Percentiles rank a stretch among this genome's conserved stretches.
These are phyloP conservation scores for Diaporthe sp. DNA, from an alignment of 2,329 filamentous ascomycete species.

Conservation along the genomic window DNA sequence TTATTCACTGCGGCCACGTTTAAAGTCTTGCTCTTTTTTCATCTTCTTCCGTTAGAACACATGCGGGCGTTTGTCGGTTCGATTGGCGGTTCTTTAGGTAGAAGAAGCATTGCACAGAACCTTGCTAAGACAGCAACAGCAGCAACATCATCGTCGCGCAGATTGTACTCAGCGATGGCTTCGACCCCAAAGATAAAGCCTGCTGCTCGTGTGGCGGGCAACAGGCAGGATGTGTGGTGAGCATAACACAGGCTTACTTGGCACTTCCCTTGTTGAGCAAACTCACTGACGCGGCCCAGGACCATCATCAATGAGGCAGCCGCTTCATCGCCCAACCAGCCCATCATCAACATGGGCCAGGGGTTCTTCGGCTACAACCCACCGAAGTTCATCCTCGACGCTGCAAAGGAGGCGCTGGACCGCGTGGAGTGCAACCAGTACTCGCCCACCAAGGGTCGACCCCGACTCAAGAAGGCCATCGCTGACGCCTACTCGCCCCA, in stretches of 20 bases:
- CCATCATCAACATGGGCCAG: constrained; percentile 65
- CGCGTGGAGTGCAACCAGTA: constrained; percentile 98
- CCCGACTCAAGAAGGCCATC: constrained; percentile 91
- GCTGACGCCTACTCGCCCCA: constrained; percentile 91
- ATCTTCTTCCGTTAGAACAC: neutral
- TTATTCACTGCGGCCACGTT: neutral
- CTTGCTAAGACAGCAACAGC: constrained; percentile 25
- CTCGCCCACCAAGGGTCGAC: constrained; percentile 92
- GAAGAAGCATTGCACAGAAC: constrained; percentile 18
- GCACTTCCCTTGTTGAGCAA: neutral
- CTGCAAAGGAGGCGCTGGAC: constrained; percentile 89
- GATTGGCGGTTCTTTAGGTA: constrained; percentile 19
- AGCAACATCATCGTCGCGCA: constrained; percentile 35
- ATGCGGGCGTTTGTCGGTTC: constrained; percentile 29
- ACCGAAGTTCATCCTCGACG: constrained; percentile 88
- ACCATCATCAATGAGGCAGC: constrained; percentile 65
- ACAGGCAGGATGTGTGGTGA: constrained; percentile 54
- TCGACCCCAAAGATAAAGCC: constrained; percentile 49
- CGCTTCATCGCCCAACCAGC: constrained; percentile 59
- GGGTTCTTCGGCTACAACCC: constrained; percentile 94
- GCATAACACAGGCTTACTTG: constrained; percentile 15
- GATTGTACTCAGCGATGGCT: constrained; percentile 45
- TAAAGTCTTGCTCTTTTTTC: neutral
- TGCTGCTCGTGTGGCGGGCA: constrained; percentile 51
- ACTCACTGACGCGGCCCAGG: constrained; percentile 43